Evolutionary conservation across 177 flowering plant species (phyloP), one percentile per base, ranked within the genome.

Genomic region (Vitis hybrid): DNA sequence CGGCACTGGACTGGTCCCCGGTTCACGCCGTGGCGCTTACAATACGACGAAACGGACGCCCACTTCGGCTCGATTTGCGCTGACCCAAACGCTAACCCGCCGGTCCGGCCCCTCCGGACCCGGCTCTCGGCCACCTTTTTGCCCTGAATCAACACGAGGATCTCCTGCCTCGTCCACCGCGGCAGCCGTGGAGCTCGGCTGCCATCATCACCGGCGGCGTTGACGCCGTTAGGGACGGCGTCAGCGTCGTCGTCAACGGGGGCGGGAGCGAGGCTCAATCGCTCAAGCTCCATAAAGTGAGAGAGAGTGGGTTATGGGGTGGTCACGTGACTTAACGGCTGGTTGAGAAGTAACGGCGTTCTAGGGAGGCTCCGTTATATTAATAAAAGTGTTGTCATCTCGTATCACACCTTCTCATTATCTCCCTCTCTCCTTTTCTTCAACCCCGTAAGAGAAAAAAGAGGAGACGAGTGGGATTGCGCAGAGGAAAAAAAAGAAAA

Each of bases 1-100:
- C 98, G 86, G 80, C 99, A 95, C 86, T 95, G 99, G 10, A 91
- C 93, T 52, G 98, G 91, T 2, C 97, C 97, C 49, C 99, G 82
- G 85, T 86, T 88, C 65, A 91, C 98, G 3, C 98, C 99, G 56
- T 90, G 91, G 49, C 78, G 72, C 65, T 78, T 83, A 59, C 99
- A 95, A 81, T 90, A 91, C 1, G 97, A 82, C 2, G 99, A 90
- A 0, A 95, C 92, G 19, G 91, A 79, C 1, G 88, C 90, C 99
- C 99, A 95, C 76, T 95, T 95, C 49, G 97, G 96, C 72, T 95
- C 99, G 14, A 78, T 67, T 60, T 73, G 84, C 5, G 40, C 40
- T 59, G 90, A 65, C 35, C 90, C 92, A 56, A 81, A 69, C 6
- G 72, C 84, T 49, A 71, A 24, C 13, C 83, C 82, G 27, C 82